Percentiles rank a stretch among this genome's conserved stretches.
Conservation (phyloP, 345 rosid species). For the Bruguiera sexangula region DNA sequence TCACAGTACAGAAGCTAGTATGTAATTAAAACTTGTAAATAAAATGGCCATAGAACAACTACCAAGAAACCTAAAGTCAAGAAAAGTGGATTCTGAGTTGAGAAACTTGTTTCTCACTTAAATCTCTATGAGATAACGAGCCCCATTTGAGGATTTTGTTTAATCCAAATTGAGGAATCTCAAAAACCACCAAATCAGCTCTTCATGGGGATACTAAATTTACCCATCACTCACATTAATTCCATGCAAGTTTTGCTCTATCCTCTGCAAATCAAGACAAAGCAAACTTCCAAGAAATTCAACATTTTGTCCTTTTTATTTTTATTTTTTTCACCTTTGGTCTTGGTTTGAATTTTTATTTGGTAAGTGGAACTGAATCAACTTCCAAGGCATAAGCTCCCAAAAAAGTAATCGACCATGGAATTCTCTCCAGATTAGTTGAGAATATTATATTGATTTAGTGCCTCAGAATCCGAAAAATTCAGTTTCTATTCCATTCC, state of each 20-base stretch:
- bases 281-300: slow-evolving; percentile 14
- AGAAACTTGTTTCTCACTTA: not conserved
- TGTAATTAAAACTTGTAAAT: not conserved
- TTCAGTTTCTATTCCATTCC: slow-evolving; percentile 95
- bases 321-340: not conserved
- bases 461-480: slow-evolving; percentile 46
- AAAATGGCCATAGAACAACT: slow-evolving; percentile 19
- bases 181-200: slow-evolving; percentile 52
- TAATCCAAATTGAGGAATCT: slow-evolving; percentile 50
- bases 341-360: slow-evolving; percentile 26
- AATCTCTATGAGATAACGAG: no score
- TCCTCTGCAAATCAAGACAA: slow-evolving; percentile 35
- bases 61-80: slow-evolving; percentile 28
- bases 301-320: not conserved
- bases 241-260: slow-evolving; percentile 11
- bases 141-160: slow-evolving; percentile 8
- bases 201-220: slow-evolving; percentile 45
- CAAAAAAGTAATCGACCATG: slow-evolving; percentile 21
- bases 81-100: not conserved
- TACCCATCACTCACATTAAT: slow-evolving; percentile 18
- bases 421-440: slow-evolving; percentile 21
- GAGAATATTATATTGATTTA: slow-evolving; percentile 33
- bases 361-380: slow-evolving; percentile 47
- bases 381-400: slow-evolving; percentile 43
- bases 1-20: slow-evolving; percentile 18